A percentile compares a stretch with the other conserved stretches of the same genome.
Evolutionary conservation across 2,329 filamentous ascomycete species (phyloP).

Genomic region (Diaporthe sp.): DNA sequence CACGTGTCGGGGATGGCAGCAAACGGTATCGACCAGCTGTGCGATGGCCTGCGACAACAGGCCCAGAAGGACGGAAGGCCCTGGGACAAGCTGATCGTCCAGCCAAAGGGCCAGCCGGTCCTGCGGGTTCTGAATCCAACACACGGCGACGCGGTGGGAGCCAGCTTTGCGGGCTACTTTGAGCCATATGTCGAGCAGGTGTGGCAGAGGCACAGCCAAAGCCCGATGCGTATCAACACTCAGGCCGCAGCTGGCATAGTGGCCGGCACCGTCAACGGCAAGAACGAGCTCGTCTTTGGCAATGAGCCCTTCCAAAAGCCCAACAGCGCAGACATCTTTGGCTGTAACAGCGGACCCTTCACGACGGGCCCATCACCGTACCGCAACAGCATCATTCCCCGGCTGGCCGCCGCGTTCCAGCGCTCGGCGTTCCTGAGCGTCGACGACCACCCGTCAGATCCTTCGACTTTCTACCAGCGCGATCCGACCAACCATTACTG

Average conservation of each 20-base stretch:
- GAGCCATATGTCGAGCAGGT: slow-evolving; percentile 55
- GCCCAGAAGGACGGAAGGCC: slow-evolving; percentile 63
- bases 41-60: slow-evolving; percentile 64
- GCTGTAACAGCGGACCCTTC: slow-evolving; percentile 73
- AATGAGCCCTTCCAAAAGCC: slow-evolving; percentile 64
- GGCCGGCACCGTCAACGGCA: slow-evolving; percentile 56
- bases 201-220: slow-evolving; percentile 50
- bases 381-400: slow-evolving; percentile 58
- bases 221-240: slow-evolving; percentile 69
- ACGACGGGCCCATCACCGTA: slow-evolving; percentile 50
- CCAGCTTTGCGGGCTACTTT: slow-evolving; percentile 56
- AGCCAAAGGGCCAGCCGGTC: slow-evolving; percentile 40
- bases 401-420: slow-evolving; percentile 60
- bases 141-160: slow-evolving; percentile 53
- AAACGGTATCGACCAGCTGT: slow-evolving; percentile 67
- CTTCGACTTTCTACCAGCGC: slow-evolving; percentile 49
- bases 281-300: slow-evolving; percentile 50
- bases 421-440: slow-evolving; percentile 61
- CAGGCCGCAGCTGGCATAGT: slow-evolving; percentile 69
- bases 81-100: slow-evolving; percentile 69
- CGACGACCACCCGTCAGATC: slow-evolving; percentile 52
- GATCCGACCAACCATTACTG: slow-evolving; percentile 67
- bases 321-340: slow-evolving; percentile 71
- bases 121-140: slow-evolving; percentile 57
- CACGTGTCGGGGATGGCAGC: slow-evolving; percentile 67